Base-by-base conservation (phyloP, 139 green algal genomes). In the Chlamydomonas incerta region DNA sequence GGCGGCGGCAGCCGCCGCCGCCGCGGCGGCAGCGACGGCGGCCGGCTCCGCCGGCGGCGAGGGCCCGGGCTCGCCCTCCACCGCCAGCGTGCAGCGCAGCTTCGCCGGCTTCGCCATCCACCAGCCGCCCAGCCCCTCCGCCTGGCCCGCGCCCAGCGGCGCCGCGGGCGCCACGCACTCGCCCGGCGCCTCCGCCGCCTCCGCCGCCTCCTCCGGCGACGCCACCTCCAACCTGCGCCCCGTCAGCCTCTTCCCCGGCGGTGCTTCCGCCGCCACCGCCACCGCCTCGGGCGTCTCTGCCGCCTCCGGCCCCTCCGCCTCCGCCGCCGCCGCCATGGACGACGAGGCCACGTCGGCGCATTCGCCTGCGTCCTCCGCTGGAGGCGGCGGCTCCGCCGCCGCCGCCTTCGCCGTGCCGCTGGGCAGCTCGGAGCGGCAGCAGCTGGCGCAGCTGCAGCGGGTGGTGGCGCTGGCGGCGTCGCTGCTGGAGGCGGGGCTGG, bases 401-500 rank as follows among this genome's bases (percentile, higher is more conserved):
- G 52, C 29, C 23, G 20, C 28, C 52, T 31, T 8, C 4, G 63
- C 6, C 6, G 13, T 15, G 29, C 13, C 71, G 41, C 79, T 75
- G 46, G 11, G 28, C 15, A 29, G 11, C 11, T 57, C 79, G 33
- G 79, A 74, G 46, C 79, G 46, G 33, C 9, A 72, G 41, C 79
- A 74, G 65, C 47, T 85, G 79, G 65, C 31, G 8, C n/a, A 67
- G 63, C 47, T 75, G 79, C 65, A 85, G 47, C 79, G 79, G 23
- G 79, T 85, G 46, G 65, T 85, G 46, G 21, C 46, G n/a, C 14
- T 85, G 23, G 79, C 79, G 31, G 47, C 33, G 13, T 67, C 46
- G 2, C 79, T 85, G 47, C 46, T 57, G n/a, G 79, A 85, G 65
- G 24, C 20, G n/a, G 65, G 65, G 0, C 65, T 47, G 26, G 20